Conservation (phyloP, 2,329 filamentous ascomycete species). For the Aspergillus candidus region DNA sequence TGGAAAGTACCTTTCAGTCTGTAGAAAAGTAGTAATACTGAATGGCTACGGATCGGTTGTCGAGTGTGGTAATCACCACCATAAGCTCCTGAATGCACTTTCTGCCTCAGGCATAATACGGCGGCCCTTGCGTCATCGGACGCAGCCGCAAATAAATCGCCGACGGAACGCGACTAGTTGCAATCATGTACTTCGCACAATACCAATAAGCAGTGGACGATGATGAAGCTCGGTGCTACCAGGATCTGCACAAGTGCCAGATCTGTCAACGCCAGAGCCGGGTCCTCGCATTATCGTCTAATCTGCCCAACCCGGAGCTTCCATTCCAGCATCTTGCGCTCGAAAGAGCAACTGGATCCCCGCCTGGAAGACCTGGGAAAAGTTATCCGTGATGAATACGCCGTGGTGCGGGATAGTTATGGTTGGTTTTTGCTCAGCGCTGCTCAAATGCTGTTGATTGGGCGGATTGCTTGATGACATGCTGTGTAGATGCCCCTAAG, state of each 20-base stretch:
- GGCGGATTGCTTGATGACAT: neutral
- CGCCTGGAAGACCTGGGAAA: constrained; percentile 48
- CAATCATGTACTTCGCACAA: constrained; percentile 11
- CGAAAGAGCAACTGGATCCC: constrained; percentile 32
- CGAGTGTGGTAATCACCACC: too few relatives aligned
- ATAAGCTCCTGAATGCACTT: too few relatives aligned
- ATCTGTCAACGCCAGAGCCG: neutral
- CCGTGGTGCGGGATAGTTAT: constrained; percentile 53
- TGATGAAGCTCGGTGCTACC: constrained; percentile 17
- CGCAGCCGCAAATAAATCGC: neutral
- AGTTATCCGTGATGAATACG: constrained; percentile 57
- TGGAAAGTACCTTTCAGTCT: too few relatives aligned
- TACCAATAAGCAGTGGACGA: constrained; percentile 8
- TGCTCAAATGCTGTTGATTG: neutral
- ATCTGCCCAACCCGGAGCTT: neutral
- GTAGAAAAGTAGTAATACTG: too few relatives aligned
- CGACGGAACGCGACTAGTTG: too few relatives aligned
- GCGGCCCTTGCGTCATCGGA: constrained; percentile 4
- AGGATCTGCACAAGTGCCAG: constrained; percentile 1
- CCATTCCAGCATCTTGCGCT: constrained; percentile 14
- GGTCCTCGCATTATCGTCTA: neutral
- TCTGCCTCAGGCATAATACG: constrained; percentile 6
- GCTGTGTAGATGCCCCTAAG: constrained; percentile 39
- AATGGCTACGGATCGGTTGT: too few relatives aligned
- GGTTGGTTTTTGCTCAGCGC: constrained; percentile 28